phyloP scores from a whole-genome alignment of 768 basidiomycete species.

The Boletus rex-veris region DNA sequence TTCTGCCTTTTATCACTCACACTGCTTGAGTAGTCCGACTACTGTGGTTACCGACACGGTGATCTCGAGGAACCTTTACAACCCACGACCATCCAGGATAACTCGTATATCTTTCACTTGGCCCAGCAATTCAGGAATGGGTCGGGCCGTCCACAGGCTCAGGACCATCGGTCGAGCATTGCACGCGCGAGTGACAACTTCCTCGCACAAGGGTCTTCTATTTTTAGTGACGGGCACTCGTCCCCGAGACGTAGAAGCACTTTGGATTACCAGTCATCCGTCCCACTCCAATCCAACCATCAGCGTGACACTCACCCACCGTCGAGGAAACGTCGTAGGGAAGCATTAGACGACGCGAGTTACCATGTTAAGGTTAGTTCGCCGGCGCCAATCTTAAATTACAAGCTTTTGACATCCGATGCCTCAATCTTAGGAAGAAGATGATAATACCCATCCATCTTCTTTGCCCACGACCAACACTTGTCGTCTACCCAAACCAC shows the following conservation, averaged over 20 bases:
- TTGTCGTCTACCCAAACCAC: constrained; percentile 22
- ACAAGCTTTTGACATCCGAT: constrained; percentile 19
- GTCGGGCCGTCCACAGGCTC: constrained; percentile 19
- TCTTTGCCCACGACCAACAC: constrained; percentile 18
- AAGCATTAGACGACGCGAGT: constrained; percentile 25
- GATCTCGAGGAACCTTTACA: constrained; percentile 14
- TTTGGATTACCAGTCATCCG: constrained; percentile 15
- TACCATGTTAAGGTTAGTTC: constrained; percentile 31
- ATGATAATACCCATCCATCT: constrained; percentile 16
- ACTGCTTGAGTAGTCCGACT: constrained; percentile 11
- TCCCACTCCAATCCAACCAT: constrained; percentile 16
- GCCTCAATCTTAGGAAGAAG: constrained; percentile 30
- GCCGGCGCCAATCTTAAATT: constrained; percentile 29
- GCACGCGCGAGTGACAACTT: constrained; percentile 33
- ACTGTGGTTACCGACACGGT: constrained; percentile 15
- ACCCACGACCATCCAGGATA: constrained; percentile 13
- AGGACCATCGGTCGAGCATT: constrained; percentile 32
- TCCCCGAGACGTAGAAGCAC: constrained; percentile 15
- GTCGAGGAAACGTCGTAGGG: constrained; percentile 33
- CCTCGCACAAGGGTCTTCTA: constrained; percentile 31
- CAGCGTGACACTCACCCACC: constrained; percentile 20
- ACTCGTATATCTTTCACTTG: constrained; percentile 18
- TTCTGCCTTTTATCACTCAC: constrained; percentile 5
- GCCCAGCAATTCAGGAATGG: constrained; percentile 23
- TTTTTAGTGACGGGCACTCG: constrained; percentile 26